Conservation (phyloP, 1,139 yeast genomes). For the Suhomyces bribrorum region DNA sequence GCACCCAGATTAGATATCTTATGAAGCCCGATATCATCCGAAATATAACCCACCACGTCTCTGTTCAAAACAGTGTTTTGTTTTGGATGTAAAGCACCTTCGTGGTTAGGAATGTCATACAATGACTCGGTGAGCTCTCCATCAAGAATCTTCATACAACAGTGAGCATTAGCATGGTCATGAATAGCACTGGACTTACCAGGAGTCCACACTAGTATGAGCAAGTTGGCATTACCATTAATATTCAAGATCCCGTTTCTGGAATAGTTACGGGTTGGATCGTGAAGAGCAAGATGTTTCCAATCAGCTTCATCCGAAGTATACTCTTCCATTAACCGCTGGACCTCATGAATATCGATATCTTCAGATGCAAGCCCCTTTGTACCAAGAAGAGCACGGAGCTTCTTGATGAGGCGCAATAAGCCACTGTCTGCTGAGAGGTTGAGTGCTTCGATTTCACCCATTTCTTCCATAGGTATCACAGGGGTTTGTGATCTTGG, state of each 20-base stretch:
- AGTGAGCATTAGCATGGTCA: constrained; percentile 78
- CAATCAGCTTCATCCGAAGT: constrained; percentile 55
- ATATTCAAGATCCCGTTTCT: constrained; percentile 68
- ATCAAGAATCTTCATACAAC: constrained; percentile 63
- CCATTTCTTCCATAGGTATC: constrained; percentile 14
- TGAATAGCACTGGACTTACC: constrained; percentile 68
- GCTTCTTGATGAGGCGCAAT: constrained; percentile 26
- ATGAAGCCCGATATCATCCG: constrained; percentile 69
- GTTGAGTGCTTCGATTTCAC: constrained; percentile 15
- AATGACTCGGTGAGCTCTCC: constrained; percentile 62
- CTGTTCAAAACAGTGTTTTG: constrained; percentile 37
- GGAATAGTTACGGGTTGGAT: constrained; percentile 51
- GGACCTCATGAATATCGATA: constrained; percentile 53
- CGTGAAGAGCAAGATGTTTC: constrained; percentile 59
- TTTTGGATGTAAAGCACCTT: constrained; percentile 29
- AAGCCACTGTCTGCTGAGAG: constrained; percentile 21
- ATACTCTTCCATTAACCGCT: constrained; percentile 51
- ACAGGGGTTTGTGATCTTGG: not conserved
- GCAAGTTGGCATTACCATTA: constrained; percentile 67
- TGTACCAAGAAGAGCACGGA: constrained; percentile 34
- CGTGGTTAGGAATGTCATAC: constrained; percentile 51
- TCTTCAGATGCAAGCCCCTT: constrained; percentile 50
- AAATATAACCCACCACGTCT: constrained; percentile 64
- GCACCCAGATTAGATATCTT: constrained; percentile 55
- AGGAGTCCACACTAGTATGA: constrained; percentile 73